phyloP scores from a whole-genome alignment of 495 filamentous ascomycete genomes.

The Tuber magnatum region DNA sequence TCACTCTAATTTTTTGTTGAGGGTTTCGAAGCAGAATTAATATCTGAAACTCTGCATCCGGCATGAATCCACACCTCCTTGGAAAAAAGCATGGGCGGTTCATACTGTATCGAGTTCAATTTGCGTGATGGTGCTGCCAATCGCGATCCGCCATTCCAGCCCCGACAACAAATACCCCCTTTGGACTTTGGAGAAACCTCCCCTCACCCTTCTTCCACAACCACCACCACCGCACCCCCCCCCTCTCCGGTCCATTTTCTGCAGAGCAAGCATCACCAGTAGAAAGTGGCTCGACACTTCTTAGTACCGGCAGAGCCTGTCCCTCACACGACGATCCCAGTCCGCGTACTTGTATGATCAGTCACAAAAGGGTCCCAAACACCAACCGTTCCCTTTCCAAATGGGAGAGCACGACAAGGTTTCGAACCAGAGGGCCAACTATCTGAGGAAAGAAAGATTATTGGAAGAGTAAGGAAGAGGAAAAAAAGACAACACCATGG shows the following conservation, averaged over 20 bases:
- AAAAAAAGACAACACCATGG: not conserved
- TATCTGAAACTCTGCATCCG: not conserved
- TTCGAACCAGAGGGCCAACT: not conserved
- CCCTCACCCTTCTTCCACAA: not conserved
- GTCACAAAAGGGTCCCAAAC: constrained; percentile 36
- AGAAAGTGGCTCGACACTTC: not conserved
- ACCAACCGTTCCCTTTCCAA: constrained; percentile 14
- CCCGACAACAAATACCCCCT: not conserved
- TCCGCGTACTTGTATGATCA: constrained; percentile 28
- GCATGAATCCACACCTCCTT: not conserved
- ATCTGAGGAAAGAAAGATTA: not conserved
- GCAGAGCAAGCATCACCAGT: not conserved
- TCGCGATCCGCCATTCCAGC: not conserved
- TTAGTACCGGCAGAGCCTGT: constrained; percentile 8
- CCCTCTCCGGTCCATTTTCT: not conserved
- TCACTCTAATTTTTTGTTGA: not conserved
- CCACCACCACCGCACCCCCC: no score
- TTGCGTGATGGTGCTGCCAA: not conserved
- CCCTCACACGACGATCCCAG: constrained; percentile 22
- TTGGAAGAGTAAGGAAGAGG: not conserved
- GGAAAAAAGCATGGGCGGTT: not conserved
- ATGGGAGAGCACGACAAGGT: not conserved
- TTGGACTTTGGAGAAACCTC: not conserved
- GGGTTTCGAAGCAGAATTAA: not conserved
- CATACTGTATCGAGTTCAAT: not conserved